A percentile compares a stretch with the other conserved stretches of the same genome.
Evolutionary conservation across 805 yeast genomes (phyloP).

Genomic region (Teunomyces tritomae): DNA sequence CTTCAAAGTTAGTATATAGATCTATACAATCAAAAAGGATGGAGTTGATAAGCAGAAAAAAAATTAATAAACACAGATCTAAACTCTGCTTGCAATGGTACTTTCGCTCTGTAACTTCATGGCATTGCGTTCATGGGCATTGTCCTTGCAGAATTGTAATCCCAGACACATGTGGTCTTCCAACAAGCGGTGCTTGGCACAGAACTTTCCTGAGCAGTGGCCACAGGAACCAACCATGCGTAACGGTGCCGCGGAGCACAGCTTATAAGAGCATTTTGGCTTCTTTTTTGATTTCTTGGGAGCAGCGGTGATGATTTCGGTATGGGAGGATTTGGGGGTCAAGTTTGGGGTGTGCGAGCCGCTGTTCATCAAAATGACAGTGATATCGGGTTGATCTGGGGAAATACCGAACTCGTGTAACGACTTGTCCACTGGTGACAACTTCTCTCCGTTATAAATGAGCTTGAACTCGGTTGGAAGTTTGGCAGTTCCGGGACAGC

Average conservation of each 20-base stretch:
- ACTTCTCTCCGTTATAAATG: constrained; percentile 38
- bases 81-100: constrained; percentile 73
- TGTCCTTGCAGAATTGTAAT: constrained; percentile 75
- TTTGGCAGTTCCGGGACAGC: constrained; percentile 27
- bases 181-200: constrained; percentile 81
- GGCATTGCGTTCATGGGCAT: constrained; percentile 81
- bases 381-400: constrained; percentile 13
- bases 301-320: constrained; percentile 14
- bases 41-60: not conserved
- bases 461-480: constrained; percentile 40
- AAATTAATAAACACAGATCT: constrained; percentile 7
- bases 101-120: constrained; percentile 79
- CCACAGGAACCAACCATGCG: constrained; percentile 79
- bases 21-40: not conserved
- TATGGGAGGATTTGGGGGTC: constrained; percentile 5
- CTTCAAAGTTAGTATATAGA: constrained; percentile 6
- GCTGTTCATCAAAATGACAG: constrained; percentile 27
- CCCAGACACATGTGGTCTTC: constrained; percentile 84
- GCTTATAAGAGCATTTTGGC: constrained; percentile 48
- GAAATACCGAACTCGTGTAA: constrained; percentile 19
- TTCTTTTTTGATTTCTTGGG: constrained; percentile 35
- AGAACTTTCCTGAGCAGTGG: constrained; percentile 79
- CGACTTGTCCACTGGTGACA: constrained; percentile 25
- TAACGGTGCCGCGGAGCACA: constrained; percentile 62
- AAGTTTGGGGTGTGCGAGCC: constrained; percentile 22